Conservation (phyloP, 108 stramenopile species). For the Conticribra guillardii region DNA sequence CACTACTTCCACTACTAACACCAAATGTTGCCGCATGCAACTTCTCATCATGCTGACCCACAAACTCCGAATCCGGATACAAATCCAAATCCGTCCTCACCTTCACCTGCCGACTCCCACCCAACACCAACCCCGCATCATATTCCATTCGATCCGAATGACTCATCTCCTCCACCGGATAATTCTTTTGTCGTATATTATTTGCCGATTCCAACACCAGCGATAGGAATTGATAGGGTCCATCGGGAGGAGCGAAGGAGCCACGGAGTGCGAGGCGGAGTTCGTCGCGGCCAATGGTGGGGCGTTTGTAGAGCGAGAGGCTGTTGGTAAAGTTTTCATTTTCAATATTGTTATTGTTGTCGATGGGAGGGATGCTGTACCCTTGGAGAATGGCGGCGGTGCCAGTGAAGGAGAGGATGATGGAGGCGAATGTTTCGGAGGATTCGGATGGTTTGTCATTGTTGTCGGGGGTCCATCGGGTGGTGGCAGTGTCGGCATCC, state of each 20-base stretch:
- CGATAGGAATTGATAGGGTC: constrained; percentile 29
- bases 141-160: constrained; percentile 20
- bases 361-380: neutral
- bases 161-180: constrained; percentile 4
- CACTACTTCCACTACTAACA: neutral
- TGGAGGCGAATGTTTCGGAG: constrained; percentile 20
- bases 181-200: too few species aligned
- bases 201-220: constrained; percentile 22
- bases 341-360: neutral
- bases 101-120: constrained; percentile 24
- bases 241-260: constrained; percentile 25
- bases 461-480: too few species aligned
- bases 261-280: constrained; percentile 12
- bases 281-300: constrained; percentile 6
- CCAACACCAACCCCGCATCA: constrained; percentile 27
- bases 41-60: neutral
- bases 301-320: constrained; percentile 3
- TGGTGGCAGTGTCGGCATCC: too few species aligned
- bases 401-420: constrained; percentile 27
- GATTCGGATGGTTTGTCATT: neutral
- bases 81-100: constrained; percentile 32
- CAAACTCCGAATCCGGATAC: constrained; percentile 15
- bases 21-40: neutral
- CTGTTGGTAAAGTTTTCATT: neutral
- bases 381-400: constrained; percentile 32